phyloP scores from a whole-genome alignment of 495 filamentous ascomycete genomes.

The Hyphodiscus hymeniophilus region DNA sequence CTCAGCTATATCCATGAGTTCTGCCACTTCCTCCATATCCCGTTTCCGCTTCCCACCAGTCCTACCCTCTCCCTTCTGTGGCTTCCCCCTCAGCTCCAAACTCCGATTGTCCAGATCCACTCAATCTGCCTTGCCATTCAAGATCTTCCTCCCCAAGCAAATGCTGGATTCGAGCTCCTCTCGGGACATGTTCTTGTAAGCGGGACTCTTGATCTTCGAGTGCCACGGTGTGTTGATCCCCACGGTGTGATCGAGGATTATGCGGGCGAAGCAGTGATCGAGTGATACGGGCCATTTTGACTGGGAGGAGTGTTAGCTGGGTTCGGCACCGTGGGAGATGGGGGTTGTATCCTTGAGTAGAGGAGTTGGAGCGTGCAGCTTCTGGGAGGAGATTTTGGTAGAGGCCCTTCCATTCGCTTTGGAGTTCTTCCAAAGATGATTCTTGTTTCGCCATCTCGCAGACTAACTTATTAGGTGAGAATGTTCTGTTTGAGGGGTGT shows the following conservation, averaged over 20 bases:
- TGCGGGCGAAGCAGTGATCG: slow-evolving; percentile 22
- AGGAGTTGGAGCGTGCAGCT: slow-evolving; percentile 12
- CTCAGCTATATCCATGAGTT: background rate
- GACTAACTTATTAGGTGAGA: too few relatives aligned
- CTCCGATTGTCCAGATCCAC: slow-evolving; percentile 23
- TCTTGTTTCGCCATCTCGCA: background rate
- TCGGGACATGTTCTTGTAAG: slow-evolving; percentile 24
- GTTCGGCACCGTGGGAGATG: background rate
- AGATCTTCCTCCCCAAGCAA: slow-evolving; percentile 21
- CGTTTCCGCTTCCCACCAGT: slow-evolving; percentile 17
- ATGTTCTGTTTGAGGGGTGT: background rate
- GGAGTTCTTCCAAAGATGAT: slow-evolving; percentile 16
- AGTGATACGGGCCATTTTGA: slow-evolving; percentile 14
- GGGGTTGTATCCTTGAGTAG: slow-evolving; percentile 6
- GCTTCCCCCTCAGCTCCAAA: slow-evolving; percentile 21
- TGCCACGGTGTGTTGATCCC: slow-evolving; percentile 20
- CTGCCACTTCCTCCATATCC: background rate
- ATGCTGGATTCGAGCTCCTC: slow-evolving; percentile 23
- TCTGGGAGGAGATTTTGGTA: slow-evolving; percentile 15
- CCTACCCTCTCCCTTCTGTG: slow-evolving; percentile 5
- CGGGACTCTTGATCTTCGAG: slow-evolving; percentile 17
- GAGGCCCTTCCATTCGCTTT: slow-evolving; percentile 17
- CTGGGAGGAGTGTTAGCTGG: background rate
- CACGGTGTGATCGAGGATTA: slow-evolving; percentile 22
- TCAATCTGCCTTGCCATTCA: slow-evolving; percentile 22